phyloP scores from a whole-genome alignment of 176 grass and related monocot genomes.

The Neostapfia colusana region DNA sequence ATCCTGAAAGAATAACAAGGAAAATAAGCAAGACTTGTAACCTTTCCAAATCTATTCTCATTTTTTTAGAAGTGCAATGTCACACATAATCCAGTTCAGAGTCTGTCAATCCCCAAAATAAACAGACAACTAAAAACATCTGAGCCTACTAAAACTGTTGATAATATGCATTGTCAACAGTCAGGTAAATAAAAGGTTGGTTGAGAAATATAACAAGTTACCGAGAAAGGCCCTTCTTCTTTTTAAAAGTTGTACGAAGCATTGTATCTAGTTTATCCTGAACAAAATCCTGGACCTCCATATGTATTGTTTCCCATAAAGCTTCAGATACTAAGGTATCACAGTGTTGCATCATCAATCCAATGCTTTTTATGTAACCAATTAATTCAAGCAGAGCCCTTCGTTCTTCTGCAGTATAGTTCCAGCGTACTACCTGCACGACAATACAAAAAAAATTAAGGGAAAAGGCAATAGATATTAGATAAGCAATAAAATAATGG shows the following conservation, averaged over 20 bases:
- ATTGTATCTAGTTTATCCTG: constrained; percentile 95
- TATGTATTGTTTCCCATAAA: constrained; percentile 99
- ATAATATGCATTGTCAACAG: not conserved
- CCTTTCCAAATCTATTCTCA: constrained; percentile 14
- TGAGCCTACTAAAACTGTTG: constrained; percentile 18
- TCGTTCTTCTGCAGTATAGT: constrained; percentile 92
- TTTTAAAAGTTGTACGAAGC: constrained; percentile 93
- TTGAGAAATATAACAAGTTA: constrained; percentile 46
- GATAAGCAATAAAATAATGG: not conserved
- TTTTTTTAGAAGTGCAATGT: constrained; percentile 7
- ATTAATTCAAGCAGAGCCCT: constrained; percentile 86
- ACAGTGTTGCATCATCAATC: constrained; percentile 89
- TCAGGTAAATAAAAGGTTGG: constrained; percentile 30
- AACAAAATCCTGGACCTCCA: constrained; percentile 99
- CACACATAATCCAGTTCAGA: constrained; percentile 11
- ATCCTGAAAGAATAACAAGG: constrained; percentile 76
- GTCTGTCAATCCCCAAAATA: constrained; percentile 14
- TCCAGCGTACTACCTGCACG: constrained; percentile 86
- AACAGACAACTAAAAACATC: constrained; percentile 9
- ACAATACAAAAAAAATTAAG: constrained; percentile 5
- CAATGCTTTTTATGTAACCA: constrained; percentile 95
- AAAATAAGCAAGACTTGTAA: constrained; percentile 38
- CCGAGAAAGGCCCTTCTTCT: constrained; percentile 97
- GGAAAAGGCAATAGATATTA: constrained; percentile 8
- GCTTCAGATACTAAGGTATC: constrained; percentile 95